phyloP scores from a whole-genome alignment of 495 filamentous ascomycete species.

The Penicillium coffeae region DNA sequence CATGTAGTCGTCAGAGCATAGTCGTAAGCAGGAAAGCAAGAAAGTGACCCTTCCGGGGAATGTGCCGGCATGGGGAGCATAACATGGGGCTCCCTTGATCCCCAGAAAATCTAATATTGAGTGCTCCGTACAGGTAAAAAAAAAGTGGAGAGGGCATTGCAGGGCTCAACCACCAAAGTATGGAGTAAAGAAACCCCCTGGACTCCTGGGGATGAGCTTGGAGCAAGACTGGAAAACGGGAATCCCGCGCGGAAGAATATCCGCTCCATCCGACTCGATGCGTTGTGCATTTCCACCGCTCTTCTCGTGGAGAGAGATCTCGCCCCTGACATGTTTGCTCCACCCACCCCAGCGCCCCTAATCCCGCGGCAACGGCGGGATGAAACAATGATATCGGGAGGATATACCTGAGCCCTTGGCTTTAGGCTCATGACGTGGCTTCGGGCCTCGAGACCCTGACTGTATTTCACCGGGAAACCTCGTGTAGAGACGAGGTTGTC shows the following conservation, averaged over 20 bases:
- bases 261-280: background rate
- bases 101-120: background rate
- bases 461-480: background rate
- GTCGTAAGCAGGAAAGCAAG: too few relatives aligned
- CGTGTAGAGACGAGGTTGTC: background rate
- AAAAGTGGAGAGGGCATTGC: constrained; percentile 4
- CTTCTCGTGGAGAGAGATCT: background rate
- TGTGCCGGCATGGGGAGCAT: background rate
- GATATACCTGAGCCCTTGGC: background rate
- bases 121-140: too few relatives aligned
- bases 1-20: background rate
- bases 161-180: background rate
- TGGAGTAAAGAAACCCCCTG: constrained; percentile 1
- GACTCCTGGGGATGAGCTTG: constrained; percentile 2
- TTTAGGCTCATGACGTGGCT: background rate
- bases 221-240: background rate
- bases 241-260: background rate
- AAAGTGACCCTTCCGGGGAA: background rate
- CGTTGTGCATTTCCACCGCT: background rate
- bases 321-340: background rate
- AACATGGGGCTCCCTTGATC: background rate
- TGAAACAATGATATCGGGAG: background rate
- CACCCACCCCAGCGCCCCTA: background rate
- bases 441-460: too few relatives aligned
- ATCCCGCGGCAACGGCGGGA: background rate